Evolutionary conservation across 257 asterid genomes (phyloP).

Genomic region (Euphrasia confusa): DNA sequence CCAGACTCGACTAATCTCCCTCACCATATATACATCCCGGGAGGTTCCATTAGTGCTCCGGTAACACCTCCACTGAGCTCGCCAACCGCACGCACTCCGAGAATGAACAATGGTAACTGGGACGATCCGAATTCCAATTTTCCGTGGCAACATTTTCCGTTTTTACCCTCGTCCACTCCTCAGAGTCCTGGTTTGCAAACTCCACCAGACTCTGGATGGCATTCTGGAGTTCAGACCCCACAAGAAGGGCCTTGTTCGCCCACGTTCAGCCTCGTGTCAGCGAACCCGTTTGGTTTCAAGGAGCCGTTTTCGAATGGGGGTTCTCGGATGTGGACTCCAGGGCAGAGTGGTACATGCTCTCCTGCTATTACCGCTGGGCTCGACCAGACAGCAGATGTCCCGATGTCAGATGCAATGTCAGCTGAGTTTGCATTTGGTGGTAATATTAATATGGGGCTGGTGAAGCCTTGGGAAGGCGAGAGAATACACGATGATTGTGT

Average conservation of each 20-base stretch:
- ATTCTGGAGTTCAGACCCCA: constrained; percentile 91
- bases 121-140: constrained; percentile 53
- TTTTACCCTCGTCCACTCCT: constrained; percentile 74
- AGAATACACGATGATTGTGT: constrained; percentile 91
- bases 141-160: constrained; percentile 61
- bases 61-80: constrained; percentile 97
- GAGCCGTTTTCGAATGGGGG: constrained; percentile 83
- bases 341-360: constrained; percentile 94
- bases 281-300: constrained; percentile 69
- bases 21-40: constrained; percentile 69
- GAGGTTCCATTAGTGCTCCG: constrained; percentile 95
- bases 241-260: constrained; percentile 86
- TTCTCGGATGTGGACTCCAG: constrained; percentile 95
- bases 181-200: constrained; percentile 79
- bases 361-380: constrained; percentile 67
- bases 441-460: constrained; percentile 50
- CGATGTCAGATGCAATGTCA: constrained; percentile 81
- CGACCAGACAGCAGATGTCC: constrained; percentile 78
- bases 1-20: constrained; percentile 36
- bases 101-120: constrained; percentile 58
- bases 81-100: constrained; percentile 78
- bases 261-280: constrained; percentile 76
- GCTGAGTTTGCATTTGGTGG: constrained; percentile 90
- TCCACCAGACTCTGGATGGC: constrained; percentile 89
- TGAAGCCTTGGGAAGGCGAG: constrained; percentile 97